Conservation (phyloP, 169 alveolate species). For the Eimeria praecox region DNA sequence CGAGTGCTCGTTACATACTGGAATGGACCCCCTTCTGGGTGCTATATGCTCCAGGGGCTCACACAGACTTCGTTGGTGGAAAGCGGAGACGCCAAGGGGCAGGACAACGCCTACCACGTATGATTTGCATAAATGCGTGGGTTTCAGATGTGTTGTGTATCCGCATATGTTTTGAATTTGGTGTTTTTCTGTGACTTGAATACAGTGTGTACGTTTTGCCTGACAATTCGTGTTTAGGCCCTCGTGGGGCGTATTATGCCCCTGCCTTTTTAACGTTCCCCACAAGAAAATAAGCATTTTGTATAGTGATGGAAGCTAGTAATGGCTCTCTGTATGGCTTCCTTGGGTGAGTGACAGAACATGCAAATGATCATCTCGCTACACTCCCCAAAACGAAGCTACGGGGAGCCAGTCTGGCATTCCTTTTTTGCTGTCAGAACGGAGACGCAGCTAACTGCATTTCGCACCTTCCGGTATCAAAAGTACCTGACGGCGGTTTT, state of each 20-base stretch:
- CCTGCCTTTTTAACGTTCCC: not conserved
- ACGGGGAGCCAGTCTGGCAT: not conserved
- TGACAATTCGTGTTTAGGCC: not conserved
- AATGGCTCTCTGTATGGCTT: not conserved
- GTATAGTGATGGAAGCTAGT: not conserved
- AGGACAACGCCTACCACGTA: not conserved
- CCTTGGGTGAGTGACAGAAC: not conserved
- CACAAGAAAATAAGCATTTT: not conserved
- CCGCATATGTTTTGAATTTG: not conserved
- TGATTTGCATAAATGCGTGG: too few species aligned
- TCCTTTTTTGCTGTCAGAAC: not conserved
- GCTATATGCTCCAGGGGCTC: not conserved
- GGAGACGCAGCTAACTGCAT: not conserved
- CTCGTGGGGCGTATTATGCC: too few species aligned
- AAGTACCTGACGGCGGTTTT: not conserved
- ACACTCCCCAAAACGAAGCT: not conserved
- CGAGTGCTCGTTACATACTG: not conserved
- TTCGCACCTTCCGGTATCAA: not conserved
- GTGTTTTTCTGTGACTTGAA: not conserved
- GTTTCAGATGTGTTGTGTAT: not conserved
- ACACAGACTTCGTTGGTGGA: not conserved
- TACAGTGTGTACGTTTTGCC: conserved; percentile 21
- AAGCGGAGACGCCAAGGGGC: not conserved
- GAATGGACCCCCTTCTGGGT: not conserved
- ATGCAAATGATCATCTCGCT: not conserved